Evolutionary conservation across 176 grass and related monocot species (phyloP).

Genomic region (Dendrocalamus sinicus): DNA sequence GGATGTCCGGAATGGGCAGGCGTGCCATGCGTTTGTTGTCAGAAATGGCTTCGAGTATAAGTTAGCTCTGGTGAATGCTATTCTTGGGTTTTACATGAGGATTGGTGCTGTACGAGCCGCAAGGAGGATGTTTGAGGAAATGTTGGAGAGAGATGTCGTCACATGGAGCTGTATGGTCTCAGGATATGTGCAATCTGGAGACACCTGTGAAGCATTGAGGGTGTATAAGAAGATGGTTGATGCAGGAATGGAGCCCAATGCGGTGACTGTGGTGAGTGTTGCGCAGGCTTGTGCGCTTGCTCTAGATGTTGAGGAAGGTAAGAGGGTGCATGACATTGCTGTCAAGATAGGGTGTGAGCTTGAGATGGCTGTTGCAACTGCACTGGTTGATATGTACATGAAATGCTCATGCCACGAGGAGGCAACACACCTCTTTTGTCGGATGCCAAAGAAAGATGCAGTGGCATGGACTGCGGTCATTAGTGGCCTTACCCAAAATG

Average conservation of each 20-base stretch:
- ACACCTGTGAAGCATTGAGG: constrained; percentile 34
- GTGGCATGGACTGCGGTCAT: constrained; percentile 69
- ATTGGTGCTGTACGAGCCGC: constrained; percentile 31
- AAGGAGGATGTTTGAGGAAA: constrained; percentile 50
- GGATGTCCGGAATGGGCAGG: constrained; percentile 48
- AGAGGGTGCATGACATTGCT: constrained; percentile 46
- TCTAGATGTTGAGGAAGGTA: constrained; percentile 57
- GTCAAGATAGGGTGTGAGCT: constrained; percentile 56
- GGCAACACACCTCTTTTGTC: constrained; percentile 54
- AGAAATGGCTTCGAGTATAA: constrained; percentile 50
- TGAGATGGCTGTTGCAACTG: constrained; percentile 60
- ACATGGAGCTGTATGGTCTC: constrained; percentile 74
- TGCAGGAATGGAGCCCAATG: constrained; percentile 49
- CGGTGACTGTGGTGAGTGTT: constrained; percentile 59
- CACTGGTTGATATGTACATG: constrained; percentile 82
- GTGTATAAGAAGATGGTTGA: constrained; percentile 65
- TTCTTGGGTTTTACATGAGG: constrained; percentile 63
- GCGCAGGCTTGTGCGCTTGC: constrained; percentile 61
- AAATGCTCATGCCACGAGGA: constrained; percentile 61
- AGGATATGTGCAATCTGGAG: constrained; percentile 57
- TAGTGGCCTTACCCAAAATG: constrained; percentile 61
- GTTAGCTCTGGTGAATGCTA: constrained; percentile 54
- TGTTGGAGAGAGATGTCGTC: constrained; percentile 53
- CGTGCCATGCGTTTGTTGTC: constrained; percentile 60
- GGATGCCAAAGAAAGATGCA: constrained; percentile 71